Evolutionary conservation across 805 yeast genomes (phyloP).

Genomic region (Cyberlindnera galapagoensis): DNA sequence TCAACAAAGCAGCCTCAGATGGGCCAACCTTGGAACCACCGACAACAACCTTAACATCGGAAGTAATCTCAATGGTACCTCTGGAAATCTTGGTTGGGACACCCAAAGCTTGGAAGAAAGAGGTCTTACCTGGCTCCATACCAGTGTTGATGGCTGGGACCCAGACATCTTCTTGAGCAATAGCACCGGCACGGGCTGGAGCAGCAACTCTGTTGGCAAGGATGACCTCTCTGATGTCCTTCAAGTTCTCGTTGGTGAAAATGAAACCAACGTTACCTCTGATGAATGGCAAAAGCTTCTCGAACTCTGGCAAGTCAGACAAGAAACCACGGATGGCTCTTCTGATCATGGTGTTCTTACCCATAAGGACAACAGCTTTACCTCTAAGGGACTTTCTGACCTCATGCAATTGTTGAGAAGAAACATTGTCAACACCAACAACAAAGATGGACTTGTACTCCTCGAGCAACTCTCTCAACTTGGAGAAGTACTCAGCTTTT

Average conservation of each 20-base stretch:
- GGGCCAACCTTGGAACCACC: conserved; percentile 91
- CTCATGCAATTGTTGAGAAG: conserved; percentile 99
- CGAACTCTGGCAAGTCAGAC: conserved; percentile 90
- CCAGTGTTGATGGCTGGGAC: conserved; percentile 99
- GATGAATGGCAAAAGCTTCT: conserved; percentile 89
- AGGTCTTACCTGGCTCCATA: conserved; percentile 99
- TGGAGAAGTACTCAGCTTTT: conserved; percentile 91
- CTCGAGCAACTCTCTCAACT: conserved; percentile 91
- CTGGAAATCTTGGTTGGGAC: conserved; percentile 99
- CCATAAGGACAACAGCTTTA: conserved; percentile 94
- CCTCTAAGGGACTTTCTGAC: conserved; percentile 96
- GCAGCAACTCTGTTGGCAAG: conserved; percentile 96
- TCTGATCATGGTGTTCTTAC: conserved; percentile 99
- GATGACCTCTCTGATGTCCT: conserved; percentile 83
- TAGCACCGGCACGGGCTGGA: conserved; percentile 99
- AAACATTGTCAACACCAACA: conserved; percentile 99
- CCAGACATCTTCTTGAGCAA: conserved; percentile 97
- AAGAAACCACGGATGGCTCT: conserved; percentile 98
- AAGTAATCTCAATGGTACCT: conserved; percentile 99
- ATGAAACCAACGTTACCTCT: conserved; percentile 99
- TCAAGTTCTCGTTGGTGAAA: conserved; percentile 95
- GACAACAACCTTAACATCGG: conserved; percentile 92
- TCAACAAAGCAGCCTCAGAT: conserved; percentile 96
- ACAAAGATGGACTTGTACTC: conserved; percentile 97
- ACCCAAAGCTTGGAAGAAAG: conserved; percentile 99